Evolutionary conservation across 768 basidiomycete genomes (phyloP), one percentile per base, ranked within the genome.

Genomic region (Saitozyma podzolica): DNA sequence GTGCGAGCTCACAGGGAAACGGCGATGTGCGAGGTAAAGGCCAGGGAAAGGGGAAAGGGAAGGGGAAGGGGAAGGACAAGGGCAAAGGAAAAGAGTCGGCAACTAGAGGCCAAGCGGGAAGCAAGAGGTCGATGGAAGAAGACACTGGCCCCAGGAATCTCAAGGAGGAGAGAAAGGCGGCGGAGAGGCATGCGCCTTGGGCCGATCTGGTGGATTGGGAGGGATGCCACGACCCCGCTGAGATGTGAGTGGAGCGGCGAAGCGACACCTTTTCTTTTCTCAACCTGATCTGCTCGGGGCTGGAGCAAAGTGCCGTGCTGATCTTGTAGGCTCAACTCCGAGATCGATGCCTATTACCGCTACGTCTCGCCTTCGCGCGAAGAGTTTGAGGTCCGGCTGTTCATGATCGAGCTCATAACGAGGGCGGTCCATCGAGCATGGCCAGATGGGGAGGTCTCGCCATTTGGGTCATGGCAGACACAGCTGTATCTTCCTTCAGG

Each of bases 381-480:
- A 14, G 96, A 99, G 74, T 89, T 95, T 76, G 91, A 92, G 75
- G 82, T 92, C 41, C 87, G 95, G 52, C 82, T 87, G 16, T 84
- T 89, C 42, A 83, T 89, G 8, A 86, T 97, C 17, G 77, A 83
- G 19, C 82, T 87, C 42, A 89, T 98, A 60, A 83, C 87, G 0
- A 82, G 83, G 16, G 86, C 87, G 1, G 83, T 98, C 52, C 81
- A 80, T 7, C 70, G 79, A n/a, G 76, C 82, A 9, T 96, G 91
- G 81, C 85, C 87, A 0, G 91, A 94, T 70, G 92, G 92, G 9
- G 80, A 83, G 41, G 88, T 97, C 3, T 80, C 85, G 61, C 89
- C 93, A 0, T 99, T 98, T 78, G 96, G 96, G 19, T 92, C 89
- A 74, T 95, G 88, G 77, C 87, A 90, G 75, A 98, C 95, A 7